Evolutionary conservation across 2,329 filamentous ascomycete genomes (phyloP).

Genomic region (Fusarium acutatum): DNA sequence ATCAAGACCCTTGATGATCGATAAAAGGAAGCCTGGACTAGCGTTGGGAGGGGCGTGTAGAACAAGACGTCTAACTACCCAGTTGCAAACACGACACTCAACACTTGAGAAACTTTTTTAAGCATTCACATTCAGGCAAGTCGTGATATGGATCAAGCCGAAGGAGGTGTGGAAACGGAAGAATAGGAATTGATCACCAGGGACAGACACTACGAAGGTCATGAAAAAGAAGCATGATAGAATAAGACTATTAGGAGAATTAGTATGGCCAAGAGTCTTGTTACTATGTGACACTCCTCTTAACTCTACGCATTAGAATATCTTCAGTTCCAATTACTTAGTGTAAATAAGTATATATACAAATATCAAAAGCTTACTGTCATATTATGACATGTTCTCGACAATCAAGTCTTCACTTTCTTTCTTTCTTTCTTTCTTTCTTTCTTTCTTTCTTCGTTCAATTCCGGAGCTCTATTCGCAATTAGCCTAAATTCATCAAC

Average conservation of each 20-base stretch:
- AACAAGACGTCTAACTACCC: neutral
- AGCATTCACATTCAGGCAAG: slow-evolving; percentile 2
- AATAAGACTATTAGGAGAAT: neutral
- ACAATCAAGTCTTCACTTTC: neutral
- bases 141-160: slow-evolving; percentile 13
- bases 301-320: neutral
- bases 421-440: too few relatives aligned
- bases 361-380: neutral
- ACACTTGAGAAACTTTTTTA: neutral
- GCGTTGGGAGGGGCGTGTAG: slow-evolving; percentile 3
- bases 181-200: neutral
- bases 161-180: slow-evolving; percentile 13
- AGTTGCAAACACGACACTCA: neutral
- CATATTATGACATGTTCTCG: neutral
- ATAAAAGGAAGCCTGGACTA: slow-evolving; percentile 9
- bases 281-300: neutral
- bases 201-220: neutral
- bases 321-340: neutral
- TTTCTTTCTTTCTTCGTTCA: too few relatives aligned
- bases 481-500: slow-evolving; percentile 36
- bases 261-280: neutral
- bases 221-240: neutral
- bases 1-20: slow-evolving; percentile 2
- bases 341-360: too few relatives aligned
- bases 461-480: slow-evolving; percentile 1